phyloP scores from a whole-genome alignment of 257 asterid species.

The Apocynum venetum region DNA sequence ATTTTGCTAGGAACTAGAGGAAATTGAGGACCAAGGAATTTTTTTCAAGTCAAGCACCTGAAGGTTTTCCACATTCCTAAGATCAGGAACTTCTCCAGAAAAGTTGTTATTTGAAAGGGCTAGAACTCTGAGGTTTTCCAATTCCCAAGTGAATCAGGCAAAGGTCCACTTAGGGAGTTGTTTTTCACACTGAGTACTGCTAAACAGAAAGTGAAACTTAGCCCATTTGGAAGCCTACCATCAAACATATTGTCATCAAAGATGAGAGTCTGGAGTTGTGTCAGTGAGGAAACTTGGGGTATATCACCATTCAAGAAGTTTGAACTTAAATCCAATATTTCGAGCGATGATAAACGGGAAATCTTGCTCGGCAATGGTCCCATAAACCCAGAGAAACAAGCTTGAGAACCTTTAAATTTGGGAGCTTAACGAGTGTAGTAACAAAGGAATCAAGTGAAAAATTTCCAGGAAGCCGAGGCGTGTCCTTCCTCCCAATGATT shows the following conservation, averaged over 20 bases:
- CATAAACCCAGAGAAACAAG: slow-evolving; percentile 80
- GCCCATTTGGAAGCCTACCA: slow-evolving; percentile 47
- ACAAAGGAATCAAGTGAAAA: slow-evolving; percentile 68
- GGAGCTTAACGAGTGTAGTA: slow-evolving; percentile 47
- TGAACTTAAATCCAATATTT: slow-evolving; percentile 74
- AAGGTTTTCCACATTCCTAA: slow-evolving; percentile 55
- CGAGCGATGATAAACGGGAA: slow-evolving; percentile 52
- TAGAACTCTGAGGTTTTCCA: slow-evolving; percentile 61
- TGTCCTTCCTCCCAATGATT: slow-evolving; percentile 42
- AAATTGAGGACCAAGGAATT: slow-evolving; percentile 65
- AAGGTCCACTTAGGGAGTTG: slow-evolving; percentile 51
- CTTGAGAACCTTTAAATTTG: slow-evolving; percentile 66
- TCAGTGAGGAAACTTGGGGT: slow-evolving; percentile 47
- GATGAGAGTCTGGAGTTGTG: slow-evolving; percentile 56
- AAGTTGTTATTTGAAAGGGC: slow-evolving; percentile 61
- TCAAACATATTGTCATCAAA: slow-evolving; percentile 63
- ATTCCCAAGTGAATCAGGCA: slow-evolving; percentile 51
- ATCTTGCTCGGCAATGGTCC: slow-evolving; percentile 53
- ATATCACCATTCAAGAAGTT: slow-evolving; percentile 60
- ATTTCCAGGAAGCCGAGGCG: slow-evolving; percentile 43
- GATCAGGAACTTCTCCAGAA: slow-evolving; percentile 75
- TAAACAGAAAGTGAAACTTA: slow-evolving; percentile 54
- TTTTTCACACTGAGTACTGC: slow-evolving; percentile 60
- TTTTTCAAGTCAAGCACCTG: slow-evolving; percentile 64
- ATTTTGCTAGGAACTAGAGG: slow-evolving; percentile 51